Conservation (phyloP, 495 filamentous ascomycete genomes). For the Elaphomyces granulatus region DNA sequence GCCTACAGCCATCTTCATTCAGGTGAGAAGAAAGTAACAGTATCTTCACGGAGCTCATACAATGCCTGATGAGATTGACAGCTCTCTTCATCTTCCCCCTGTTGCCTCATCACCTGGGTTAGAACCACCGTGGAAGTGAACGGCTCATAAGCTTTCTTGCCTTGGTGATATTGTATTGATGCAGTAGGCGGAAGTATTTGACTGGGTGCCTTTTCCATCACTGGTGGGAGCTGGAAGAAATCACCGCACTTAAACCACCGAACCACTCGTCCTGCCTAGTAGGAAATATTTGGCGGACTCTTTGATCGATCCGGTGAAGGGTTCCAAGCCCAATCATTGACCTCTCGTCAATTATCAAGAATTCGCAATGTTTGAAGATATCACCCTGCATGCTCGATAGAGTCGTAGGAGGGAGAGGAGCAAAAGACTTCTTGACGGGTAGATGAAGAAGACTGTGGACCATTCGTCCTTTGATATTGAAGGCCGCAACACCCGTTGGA, state of each 20-base stretch:
- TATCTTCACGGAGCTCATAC: neutral
- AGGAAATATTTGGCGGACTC: neutral
- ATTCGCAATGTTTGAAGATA: neutral
- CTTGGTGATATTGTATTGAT: neutral
- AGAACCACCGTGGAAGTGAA: neutral
- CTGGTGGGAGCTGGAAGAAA: neutral
- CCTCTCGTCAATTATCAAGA: neutral
- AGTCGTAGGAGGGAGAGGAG: slow-evolving; percentile 5
- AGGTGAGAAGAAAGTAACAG: neutral
- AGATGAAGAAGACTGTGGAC: neutral
- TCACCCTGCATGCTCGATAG: slow-evolving; percentile 1
- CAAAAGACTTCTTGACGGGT: neutral
- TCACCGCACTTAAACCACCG: neutral
- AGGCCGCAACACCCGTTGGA: neutral
- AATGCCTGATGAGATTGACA: neutral
- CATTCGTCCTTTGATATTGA: neutral
- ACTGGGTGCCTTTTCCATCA: neutral
- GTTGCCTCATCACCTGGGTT: neutral
- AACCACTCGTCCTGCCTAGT: neutral
- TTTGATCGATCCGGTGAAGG: neutral
- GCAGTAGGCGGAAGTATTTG: neutral
- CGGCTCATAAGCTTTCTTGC: neutral
- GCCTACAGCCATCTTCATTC: neutral
- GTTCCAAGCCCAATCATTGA: neutral
- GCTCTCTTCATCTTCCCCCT: neutral